Evolutionary conservation across 192 early-diverging fungal species (phyloP), one percentile per base, ranked within the genome.

Genomic region (Entomortierella lignicola): DNA sequence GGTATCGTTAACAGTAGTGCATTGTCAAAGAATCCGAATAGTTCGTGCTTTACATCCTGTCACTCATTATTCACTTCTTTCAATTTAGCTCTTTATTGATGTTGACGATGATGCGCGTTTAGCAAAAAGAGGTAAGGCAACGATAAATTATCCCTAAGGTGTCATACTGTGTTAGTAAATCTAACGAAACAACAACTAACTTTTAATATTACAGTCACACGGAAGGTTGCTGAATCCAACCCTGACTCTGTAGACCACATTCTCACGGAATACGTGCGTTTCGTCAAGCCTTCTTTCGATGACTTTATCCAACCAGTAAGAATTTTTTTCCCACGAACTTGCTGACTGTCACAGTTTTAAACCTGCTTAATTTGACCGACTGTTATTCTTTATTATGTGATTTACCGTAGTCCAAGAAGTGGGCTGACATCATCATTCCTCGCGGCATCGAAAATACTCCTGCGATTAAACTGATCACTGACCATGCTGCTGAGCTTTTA

Each of bases 201-300:
- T 39, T 13, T 17, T 43, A 70, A 60, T 81, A 89, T 30, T 27
- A 55, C 30, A 72, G 59, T 63, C 30, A 55, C 44, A 51, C 81
- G 37, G 67, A 75, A 62, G 65, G 58, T 47, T 55, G 74, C 60
- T 43, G 69, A 54, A 58, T 42, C n/a, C n/a, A 64, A 51, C 63
- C 63, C 41, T 12, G 74, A 82, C 29, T 41, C 79, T 10, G 69
- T 94, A 42, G 88, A 87, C 20, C 56, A 77, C 25, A 85, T 94
- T 26, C 69, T 97, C 31, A 86, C 86, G 27, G 72, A 85, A 43
- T 97, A 96, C 63, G 71, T 94, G 37, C 85, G 84, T 27, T 89
- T 90, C 58, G 91, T 93, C 29, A 97, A 97, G 83, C 94, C 94
- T 6, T 83, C 87, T 60, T 96, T 94, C 72, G 95, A 97, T 63